Evolutionary conservation across 495 filamentous ascomycete genomes (phyloP).

Genomic region (Aspergillus bridgeri): DNA sequence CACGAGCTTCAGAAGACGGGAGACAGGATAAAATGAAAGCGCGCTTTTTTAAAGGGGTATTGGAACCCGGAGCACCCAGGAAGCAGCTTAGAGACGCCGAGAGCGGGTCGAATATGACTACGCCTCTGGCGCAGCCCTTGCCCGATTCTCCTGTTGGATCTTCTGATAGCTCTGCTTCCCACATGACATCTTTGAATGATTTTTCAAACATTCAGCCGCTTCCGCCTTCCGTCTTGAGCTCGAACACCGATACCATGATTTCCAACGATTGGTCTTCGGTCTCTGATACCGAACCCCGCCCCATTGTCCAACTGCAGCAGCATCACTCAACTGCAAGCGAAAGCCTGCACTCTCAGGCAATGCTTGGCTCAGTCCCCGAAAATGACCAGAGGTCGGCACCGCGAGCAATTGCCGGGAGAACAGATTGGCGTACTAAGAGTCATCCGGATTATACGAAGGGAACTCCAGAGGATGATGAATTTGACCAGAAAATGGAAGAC

Average conservation of each 20-base stretch:
- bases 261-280: slow-evolving; percentile 36
- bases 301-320: slow-evolving; percentile 22
- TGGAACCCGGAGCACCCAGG: slow-evolving; percentile 35
- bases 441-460: slow-evolving; percentile 15
- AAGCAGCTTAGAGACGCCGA: slow-evolving; percentile 51
- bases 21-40: slow-evolving; percentile 39
- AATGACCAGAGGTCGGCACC: slow-evolving; percentile 43
- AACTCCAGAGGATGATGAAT: slow-evolving; percentile 40
- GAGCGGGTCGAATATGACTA: slow-evolving; percentile 73
- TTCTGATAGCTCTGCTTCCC: slow-evolving; percentile 29
- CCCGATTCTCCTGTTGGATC: slow-evolving; percentile 43
- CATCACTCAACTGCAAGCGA: slow-evolving; percentile 29
- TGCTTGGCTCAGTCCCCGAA: slow-evolving; percentile 24
- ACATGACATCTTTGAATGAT: slow-evolving; percentile 32
- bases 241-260: slow-evolving; percentile 27
- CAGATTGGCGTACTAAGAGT: slow-evolving; percentile 38
- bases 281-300: slow-evolving; percentile 26
- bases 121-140: slow-evolving; percentile 70
- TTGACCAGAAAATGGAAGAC: slow-evolving; percentile 41
- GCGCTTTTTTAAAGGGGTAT: slow-evolving; percentile 43
- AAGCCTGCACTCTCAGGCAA: slow-evolving; percentile 19
- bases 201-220: slow-evolving; percentile 39
- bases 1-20: slow-evolving; percentile 32
- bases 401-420: slow-evolving; percentile 40
- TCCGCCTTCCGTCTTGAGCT: slow-evolving; percentile 43